Base-by-base conservation (phyloP, 148 eudicot species). In the Nyssa sinensis region DNA sequence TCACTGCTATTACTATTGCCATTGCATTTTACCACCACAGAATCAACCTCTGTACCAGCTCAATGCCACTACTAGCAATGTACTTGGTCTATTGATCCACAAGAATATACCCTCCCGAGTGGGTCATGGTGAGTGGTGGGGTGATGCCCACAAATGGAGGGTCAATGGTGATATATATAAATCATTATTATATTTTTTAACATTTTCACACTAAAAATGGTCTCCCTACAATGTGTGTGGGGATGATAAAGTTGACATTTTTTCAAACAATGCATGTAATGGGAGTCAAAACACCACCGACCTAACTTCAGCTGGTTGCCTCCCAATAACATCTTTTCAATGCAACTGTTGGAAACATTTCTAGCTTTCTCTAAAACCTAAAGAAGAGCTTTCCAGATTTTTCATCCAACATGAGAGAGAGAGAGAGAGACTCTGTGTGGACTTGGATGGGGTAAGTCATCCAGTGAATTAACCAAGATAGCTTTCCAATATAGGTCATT, bases 251-350 rank as follows among this genome's bases (percentile, higher is more conserved):
- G 51, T 44, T 44, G 51, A 44, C 51, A 13, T 19, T 11, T 44
- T 12, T 14, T 2, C 12, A 24, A 67, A 25, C 19, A 41, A 49
- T 53, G 27, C 39, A 13, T 30, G 62, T 27, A 13, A 32, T 11
- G 19, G 55, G 55, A n/a, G 66, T 68, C 58, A 65, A 76, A 70
- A 29, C 24, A 47, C 62, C 60, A 32, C 49, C 29, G 59, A 34
- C 74, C 77, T 62, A 39, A 81, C 70, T 72, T 62, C n/a, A n/a
- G 16, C 44, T 19, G 58, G 77, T 69, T 81, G 74, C 60, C 61
- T 57, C 55, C 74, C 84, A 74, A 71, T 73, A 71, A 57, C 78
- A 68, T 57, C 37, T 30, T 53, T 69, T 30, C 28, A 71, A 35
- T 24, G 33, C 47, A 71, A 35, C 16, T 37, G 29, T 24, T 16